Percentiles rank a stretch among this genome's conserved stretches.
Conservation (phyloP, 306 rosid genomes). For the Hippophae rhamnoides region DNA sequence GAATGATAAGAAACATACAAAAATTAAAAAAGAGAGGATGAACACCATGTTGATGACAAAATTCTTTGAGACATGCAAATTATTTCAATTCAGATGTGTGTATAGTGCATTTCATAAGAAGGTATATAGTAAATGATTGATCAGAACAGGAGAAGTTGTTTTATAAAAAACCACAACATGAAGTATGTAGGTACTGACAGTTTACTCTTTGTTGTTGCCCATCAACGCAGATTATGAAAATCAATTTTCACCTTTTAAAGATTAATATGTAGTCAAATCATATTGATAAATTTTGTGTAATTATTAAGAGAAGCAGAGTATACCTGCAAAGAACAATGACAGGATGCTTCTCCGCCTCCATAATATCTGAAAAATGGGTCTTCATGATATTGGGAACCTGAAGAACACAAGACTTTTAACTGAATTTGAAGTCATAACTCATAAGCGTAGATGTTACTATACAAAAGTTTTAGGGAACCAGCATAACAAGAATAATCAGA, state of each 20-base stretch:
- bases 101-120: too few species aligned
- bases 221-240: too few species aligned
- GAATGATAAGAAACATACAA: too few species aligned
- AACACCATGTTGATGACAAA: too few species aligned
- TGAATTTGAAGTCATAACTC: not conserved
- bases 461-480: not conserved
- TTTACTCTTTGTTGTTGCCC: not conserved
- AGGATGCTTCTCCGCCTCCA: slow-evolving; percentile 75
- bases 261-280: too few species aligned
- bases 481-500: not conserved
- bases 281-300: not conserved
- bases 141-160: not conserved
- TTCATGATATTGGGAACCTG: slow-evolving; percentile 81
- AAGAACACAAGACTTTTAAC: slow-evolving; percentile 14
- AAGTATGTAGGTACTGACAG: not conserved
- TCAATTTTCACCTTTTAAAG: too few species aligned
- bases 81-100: too few species aligned
- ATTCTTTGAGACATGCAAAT: too few species aligned
- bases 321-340: slow-evolving; percentile 74
- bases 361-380: slow-evolving; percentile 45
- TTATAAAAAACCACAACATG: not conserved
- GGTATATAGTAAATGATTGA: not conserved
- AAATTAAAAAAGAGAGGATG: too few species aligned
- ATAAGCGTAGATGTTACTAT: too few species aligned
- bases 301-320: slow-evolving; percentile 8